Base-by-base conservation (phyloP, 805 yeast genomes). In the Ogataea angusta region DNA sequence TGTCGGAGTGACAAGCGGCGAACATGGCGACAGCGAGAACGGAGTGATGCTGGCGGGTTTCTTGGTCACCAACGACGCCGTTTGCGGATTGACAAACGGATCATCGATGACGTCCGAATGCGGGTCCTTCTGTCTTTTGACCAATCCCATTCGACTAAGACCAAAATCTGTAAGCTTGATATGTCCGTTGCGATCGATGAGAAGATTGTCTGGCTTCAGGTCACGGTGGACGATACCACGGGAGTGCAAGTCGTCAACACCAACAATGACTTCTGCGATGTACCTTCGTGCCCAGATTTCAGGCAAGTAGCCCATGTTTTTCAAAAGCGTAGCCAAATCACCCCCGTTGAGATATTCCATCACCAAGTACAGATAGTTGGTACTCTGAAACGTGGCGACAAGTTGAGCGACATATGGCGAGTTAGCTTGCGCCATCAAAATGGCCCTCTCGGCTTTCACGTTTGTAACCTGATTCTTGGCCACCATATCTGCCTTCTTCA, bases 261-360 rank as follows among this genome's bases (percentile, higher is more conserved):
- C 97, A 17, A 86, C 82, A 15, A 90, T 80, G 2, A 90, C 87
- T 57, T 93, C 99, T 0, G 96, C 90, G 39, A 88, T 75, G 52
- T 93, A 93, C 48, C 85, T 73, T 47, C 73, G 80, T 0, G 88
- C 78, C 98, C 98, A 93, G 30, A 78, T 79, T 49, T 84, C 86
- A 0, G 96, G 91, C 17, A 93, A 63, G 2, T 81, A 80, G 0
- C 95, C 96, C 60, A 91, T 72, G 63, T 80, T 76, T 54, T 86
- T 85, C 19, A 93, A 66, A 38, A 95, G 67, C 0, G 96, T 82
- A 0, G 97, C 93, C 55, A 91, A 77, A 60, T 93, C 99, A 24
- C 99, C 99, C 30, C 99, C 99, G 51, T 85, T 87, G 28, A 93
- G 67, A 56, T 88, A 93, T 60, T 93, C 99, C 98, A 95, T 91